These are phyloP conservation scores for Guadua angustifolia DNA, from an alignment of 176 grass and related monocot species.

Conservation along the genomic window DNA sequence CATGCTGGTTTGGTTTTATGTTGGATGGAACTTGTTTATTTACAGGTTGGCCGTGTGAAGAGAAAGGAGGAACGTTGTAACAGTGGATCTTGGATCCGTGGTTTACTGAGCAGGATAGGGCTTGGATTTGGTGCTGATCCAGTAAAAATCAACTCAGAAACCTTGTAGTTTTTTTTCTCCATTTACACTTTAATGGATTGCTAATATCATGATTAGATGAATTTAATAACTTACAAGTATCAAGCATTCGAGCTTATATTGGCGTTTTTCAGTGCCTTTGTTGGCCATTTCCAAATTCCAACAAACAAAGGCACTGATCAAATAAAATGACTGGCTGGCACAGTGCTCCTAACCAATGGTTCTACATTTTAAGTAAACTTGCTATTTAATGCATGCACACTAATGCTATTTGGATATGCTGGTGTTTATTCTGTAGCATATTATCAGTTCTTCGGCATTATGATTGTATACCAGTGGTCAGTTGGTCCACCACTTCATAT, in stretches of 20 bases:
- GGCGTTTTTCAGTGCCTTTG: neutral
- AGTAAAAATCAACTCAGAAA: constrained; percentile 26
- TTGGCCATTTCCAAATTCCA: neutral
- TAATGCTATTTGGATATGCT: neutral
- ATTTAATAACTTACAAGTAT: neutral
- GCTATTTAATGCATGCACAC: neutral
- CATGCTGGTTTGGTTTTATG: constrained; percentile 29
- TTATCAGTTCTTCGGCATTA: neutral
- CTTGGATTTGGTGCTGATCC: constrained; percentile 15
- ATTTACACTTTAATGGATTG: constrained; percentile 5
- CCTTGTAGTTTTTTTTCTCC: neutral
- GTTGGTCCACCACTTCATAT: neutral
- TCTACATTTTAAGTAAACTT: neutral
- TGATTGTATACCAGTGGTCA: neutral
- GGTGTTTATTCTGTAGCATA: too few species aligned
- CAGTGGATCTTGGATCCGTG: constrained; percentile 1
- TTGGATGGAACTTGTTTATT: constrained; percentile 9
- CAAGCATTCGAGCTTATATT: neutral
- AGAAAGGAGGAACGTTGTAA: neutral
- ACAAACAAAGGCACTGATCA: neutral
- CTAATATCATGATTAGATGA: constrained; percentile 7
- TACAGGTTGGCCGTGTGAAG: constrained; percentile 33
- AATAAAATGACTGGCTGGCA: neutral
- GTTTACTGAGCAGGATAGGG: constrained; percentile 4
- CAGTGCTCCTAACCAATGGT: neutral